Evolutionary conservation across 495 filamentous ascomycete species (phyloP).

Genomic region (Neurospora terricola): DNA sequence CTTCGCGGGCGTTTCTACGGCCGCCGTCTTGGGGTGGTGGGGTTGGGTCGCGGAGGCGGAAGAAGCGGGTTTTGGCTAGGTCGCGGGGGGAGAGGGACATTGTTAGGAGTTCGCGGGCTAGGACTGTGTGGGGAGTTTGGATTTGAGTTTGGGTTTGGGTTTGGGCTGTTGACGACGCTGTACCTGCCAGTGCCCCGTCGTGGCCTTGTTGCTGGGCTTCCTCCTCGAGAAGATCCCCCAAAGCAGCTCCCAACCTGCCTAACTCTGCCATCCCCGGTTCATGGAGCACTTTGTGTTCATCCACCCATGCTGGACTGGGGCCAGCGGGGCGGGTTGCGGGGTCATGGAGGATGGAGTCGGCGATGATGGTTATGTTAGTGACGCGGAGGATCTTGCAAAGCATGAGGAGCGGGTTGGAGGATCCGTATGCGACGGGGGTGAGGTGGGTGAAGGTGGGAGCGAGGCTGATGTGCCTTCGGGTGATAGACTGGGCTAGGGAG

Average conservation of each 20-base stretch:
- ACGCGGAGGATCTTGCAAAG: not conserved
- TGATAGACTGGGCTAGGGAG: not conserved
- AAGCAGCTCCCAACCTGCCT: rapidly evolving
- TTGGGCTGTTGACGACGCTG: not conserved
- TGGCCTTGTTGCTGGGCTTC: not conserved
- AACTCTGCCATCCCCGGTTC: not conserved
- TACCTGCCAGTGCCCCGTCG: too few relatives aligned
- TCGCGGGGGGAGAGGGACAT: not conserved
- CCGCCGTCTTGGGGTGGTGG: not conserved
- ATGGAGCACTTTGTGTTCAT: not conserved
- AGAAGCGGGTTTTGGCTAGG: not conserved
- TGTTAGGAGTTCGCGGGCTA: not conserved
- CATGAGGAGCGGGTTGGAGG: not conserved
- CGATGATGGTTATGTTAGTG: not conserved
- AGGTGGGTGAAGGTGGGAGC: not conserved
- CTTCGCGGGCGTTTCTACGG: not conserved
- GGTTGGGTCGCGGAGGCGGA: not conserved
- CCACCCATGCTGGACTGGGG: not conserved
- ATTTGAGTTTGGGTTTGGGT: not conserved
- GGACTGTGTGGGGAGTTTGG: not conserved
- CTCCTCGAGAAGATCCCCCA: not conserved
- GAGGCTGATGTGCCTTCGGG: not conserved
- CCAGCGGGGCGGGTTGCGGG: not conserved
- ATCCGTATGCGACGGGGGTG: not conserved
- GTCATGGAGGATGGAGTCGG: not conserved